Evolutionary conservation across 2,329 filamentous ascomycete genomes (phyloP).

Genomic region (Penicillium sp.): DNA sequence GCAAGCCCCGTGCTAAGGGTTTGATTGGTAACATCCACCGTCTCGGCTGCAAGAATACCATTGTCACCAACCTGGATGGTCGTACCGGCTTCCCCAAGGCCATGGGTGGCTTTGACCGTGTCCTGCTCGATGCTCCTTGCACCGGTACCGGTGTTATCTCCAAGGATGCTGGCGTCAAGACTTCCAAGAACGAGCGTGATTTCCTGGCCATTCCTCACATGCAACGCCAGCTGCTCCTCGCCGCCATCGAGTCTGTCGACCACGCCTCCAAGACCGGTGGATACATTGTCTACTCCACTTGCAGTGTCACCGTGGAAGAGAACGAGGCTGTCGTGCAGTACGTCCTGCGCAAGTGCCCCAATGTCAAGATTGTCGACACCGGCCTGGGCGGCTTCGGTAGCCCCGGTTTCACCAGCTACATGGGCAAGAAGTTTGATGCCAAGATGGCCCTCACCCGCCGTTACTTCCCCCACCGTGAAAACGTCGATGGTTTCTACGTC

Average conservation of each 20-base stretch:
- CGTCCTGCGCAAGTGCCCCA: conserved; percentile 84
- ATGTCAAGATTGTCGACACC: conserved; percentile 89
- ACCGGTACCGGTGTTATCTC: conserved; percentile 96
- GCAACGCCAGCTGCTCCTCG: conserved; percentile 89
- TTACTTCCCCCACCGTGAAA: conserved; percentile 89
- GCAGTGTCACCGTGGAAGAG: conserved; percentile 90
- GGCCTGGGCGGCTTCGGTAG: conserved; percentile 81
- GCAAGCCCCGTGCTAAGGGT: conserved; percentile 90
- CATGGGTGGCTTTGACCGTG: conserved; percentile 92
- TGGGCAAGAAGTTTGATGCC: conserved; percentile 87
- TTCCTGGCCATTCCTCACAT: conserved; percentile 91
- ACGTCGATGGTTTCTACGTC: conserved; percentile 98
- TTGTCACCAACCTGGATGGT: conserved; percentile 94
- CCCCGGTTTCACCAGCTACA: conserved; percentile 86
- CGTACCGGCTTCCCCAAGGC: conserved; percentile 84
- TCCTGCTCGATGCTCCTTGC: conserved; percentile 91
- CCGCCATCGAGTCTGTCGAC: conserved; percentile 92
- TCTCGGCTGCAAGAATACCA: conserved; percentile 86
- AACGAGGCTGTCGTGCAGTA: conserved; percentile 94
- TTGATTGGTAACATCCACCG: conserved; percentile 97
- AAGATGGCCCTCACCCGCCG: conserved; percentile 78
- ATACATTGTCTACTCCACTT: conserved; percentile 95
- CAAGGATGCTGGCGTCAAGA: conserved; percentile 96
- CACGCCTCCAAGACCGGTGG: conserved; percentile 89
- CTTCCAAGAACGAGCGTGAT: conserved; percentile 94